A percentile compares a stretch with the other conserved stretches of the same genome.
phyloP scores from a whole-genome alignment of 768 basidiomycete genomes.

The Pulveroboletus sp. region DNA sequence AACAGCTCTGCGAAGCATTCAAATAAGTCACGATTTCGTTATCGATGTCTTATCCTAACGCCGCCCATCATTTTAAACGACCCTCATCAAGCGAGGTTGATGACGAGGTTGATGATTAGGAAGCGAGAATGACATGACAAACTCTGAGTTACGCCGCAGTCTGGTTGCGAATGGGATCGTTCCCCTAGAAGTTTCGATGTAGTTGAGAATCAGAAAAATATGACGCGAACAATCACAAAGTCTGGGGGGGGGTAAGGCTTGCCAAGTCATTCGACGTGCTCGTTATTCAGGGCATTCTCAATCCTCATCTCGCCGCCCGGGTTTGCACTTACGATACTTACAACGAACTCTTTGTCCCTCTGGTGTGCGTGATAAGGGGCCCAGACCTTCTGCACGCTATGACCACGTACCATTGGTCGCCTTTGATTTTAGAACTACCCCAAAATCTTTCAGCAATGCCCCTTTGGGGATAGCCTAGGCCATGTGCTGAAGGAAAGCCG shows the following conservation, averaged over 20 bases:
- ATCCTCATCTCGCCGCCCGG: neutral
- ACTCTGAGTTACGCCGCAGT: conserved; percentile 1
- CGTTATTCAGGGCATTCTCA: conserved; percentile 1
- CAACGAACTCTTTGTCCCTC: neutral
- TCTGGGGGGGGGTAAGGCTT: neutral
- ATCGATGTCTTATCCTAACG: conserved; percentile 96
- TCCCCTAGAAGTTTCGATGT: neutral
- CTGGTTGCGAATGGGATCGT: too few species aligned
- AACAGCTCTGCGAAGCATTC: conserved; percentile 31
- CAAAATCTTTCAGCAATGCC: neutral
- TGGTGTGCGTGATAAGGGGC: neutral
- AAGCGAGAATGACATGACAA: conserved; percentile 10
- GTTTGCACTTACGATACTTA: conserved; percentile 2
- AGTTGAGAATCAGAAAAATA: neutral
- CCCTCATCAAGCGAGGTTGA: conserved; percentile 98
- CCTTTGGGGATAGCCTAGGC: conserved; percentile 5
- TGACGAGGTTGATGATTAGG: conserved; percentile 86
- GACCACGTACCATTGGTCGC: conserved; percentile 6
- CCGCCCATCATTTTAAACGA: conserved; percentile 76
- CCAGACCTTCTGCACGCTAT: neutral
- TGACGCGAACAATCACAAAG: neutral
- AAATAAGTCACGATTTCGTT: conserved; percentile 93
- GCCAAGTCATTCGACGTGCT: neutral
- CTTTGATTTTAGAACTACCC: neutral
- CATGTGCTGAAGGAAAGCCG: neutral